Base-by-base conservation (phyloP, 2,329 filamentous ascomycete genomes). In the Fusarium caatingaense region DNA sequence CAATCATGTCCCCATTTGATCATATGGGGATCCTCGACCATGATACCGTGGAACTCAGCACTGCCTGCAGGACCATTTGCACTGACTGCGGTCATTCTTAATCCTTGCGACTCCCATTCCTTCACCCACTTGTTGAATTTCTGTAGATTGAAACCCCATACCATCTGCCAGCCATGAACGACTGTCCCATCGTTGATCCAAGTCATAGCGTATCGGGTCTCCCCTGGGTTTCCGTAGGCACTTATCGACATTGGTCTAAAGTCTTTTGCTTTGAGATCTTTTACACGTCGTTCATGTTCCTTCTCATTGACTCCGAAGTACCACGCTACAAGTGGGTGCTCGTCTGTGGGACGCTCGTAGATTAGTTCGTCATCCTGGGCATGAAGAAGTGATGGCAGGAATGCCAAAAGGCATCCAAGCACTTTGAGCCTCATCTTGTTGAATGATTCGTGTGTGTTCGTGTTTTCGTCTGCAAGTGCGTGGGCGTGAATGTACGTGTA, bases 231-330 rank as follows among this genome's bases (percentile, higher is more conserved):
- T 6, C 71, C 62, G 28, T 72, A 72, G 6, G 51, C 46, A 13
- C 71, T 72, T 10, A 70, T 11, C 2, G 68, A 73, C 11, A 53
- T 11, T 32, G 66, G 61, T 8, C 51, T 60, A 37, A 70, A 73
- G 5, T 59, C 41, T 8, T 25, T 37, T 0, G 32, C 21, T 7
- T 16, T 23, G 5, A 70, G 13, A 0, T 20, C 10, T 10, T 37
- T 41, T 15, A 20, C 30, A 18, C 45, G 64, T 18, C 23, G 16
- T 2, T 32, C 32, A 27, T 73, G 71, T 6, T 44, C 27, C 3
- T 12, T 5, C 6, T 45, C 25, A 10, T 60, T 23, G 0, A 68
- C 41, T 7, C 58, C 53, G 15, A 68, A 57, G 27, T 73, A 73
- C 23, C 30, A 37, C 20, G 49, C 61, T 27, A 66, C 16, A 27